Percentiles rank a stretch among this genome's conserved stretches.
Conservation (phyloP, 805 yeast species). For the Pichia phayaonensis region DNA sequence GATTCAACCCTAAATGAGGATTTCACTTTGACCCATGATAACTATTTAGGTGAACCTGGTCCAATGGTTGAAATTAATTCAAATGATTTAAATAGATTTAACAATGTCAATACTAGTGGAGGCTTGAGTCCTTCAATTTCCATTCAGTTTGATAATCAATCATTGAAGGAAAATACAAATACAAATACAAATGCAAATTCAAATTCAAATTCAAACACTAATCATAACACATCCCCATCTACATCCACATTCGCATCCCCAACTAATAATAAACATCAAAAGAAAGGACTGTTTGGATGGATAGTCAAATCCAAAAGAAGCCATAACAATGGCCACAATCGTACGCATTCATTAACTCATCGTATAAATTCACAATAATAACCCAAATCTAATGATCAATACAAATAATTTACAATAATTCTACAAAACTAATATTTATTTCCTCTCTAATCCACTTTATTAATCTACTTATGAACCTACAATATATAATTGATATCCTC, state of each 20-base stretch:
- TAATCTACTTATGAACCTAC: no score
- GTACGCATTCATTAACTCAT: not conserved
- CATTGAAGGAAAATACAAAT: not conserved
- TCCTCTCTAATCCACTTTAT: no score
- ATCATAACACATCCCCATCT: no score
- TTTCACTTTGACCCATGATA: constrained; percentile 21
- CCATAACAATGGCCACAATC: not conserved
- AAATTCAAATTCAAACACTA: no score
- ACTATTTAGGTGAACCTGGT: constrained; percentile 27
- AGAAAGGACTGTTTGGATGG: constrained; percentile 8
- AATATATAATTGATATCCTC: no score
- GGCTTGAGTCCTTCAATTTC: not conserved
- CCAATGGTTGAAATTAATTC: constrained; percentile 23
- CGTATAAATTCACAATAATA: not conserved
- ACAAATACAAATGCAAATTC: no score
- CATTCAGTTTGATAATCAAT: not conserved
- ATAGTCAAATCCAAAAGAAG: constrained; percentile 6
- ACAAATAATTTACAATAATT: no score
- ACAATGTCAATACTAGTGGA: not conserved
- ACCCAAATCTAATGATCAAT: no score
- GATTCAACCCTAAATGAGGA: constrained; percentile 23
- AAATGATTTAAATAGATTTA: constrained; percentile 1
- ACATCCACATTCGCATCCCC: no score
- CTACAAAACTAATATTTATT: no score
- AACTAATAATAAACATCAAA: not conserved